Evolutionary conservation across 441 rosid genomes (phyloP), one percentile per base, ranked within the genome.

Genomic region (Pelargonium myrrhifolium): DNA sequence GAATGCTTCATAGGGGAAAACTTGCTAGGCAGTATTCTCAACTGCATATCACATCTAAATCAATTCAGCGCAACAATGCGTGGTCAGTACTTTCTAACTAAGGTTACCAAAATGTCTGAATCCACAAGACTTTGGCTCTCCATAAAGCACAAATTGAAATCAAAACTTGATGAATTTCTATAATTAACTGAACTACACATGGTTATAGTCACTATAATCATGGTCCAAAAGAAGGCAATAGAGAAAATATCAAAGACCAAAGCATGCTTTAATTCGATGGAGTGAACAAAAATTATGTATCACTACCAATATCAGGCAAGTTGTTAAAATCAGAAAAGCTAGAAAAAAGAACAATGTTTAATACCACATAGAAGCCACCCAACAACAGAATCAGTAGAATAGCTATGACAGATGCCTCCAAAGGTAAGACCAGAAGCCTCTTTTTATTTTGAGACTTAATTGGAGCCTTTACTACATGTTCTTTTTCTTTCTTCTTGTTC

Each of bases 351-450:
- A 72, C 64, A 64, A 62, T 68, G 8, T 20, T 62, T 74, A 74
- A 71, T 92, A 95, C 99, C 99, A 92, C 99, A 66, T 95, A 95
- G 89, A 92, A 95, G 72, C 95, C 89, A 47, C 98, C 98, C 76
- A 95, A 82, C 80, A 95, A 74, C 74, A 95, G 80, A 61, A 92
- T 93, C 62, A 95, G 84, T 73, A 95, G 79, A 76, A 95, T 82
- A 72, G 89, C 88, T 78, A 95, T 70, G 65, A 86, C 59, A 61
- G 98, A 92, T 69, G 89, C 76, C 79, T 87, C 97, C 60, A 89
- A 65, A 65, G 99, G 99, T 73, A 95, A 86, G 76, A 84, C 94
- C 72, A 87, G 90, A 75, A 87, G 93, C 83, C 84, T 89, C 81
- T 78, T 93, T 64, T 76, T 82, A 51, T 37, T 72, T 73, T 78